Conservation (phyloP, 768 basidiomycete species). For the Tulasnella sp. region DNA sequence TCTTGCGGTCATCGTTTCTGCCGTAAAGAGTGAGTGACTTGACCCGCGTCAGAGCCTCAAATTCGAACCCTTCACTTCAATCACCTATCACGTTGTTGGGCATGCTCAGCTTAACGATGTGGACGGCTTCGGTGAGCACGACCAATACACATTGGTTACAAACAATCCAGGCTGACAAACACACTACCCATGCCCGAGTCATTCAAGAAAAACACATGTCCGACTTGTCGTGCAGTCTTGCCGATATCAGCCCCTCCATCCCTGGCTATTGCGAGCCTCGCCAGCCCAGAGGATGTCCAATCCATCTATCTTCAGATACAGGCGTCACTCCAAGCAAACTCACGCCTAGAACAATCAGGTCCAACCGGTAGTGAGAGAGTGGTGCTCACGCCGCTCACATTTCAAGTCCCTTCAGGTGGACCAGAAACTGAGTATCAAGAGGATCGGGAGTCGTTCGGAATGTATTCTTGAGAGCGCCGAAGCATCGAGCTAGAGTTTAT, state of each 20-base stretch:
- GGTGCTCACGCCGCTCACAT: neutral
- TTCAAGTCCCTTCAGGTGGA: neutral
- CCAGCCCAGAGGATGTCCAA: neutral
- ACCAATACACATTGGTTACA: neutral
- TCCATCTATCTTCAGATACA: neutral
- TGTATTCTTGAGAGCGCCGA: slow-evolving; percentile 11
- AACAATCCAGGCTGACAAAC: too few species aligned
- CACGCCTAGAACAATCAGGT: neutral
- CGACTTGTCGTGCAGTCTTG: slow-evolving; percentile 47
- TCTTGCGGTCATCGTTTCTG: slow-evolving; percentile 56
- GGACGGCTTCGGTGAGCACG: slow-evolving; percentile 12
- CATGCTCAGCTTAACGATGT: slow-evolving; percentile 15
- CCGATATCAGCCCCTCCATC: slow-evolving; percentile 18
- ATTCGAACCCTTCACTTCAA: neutral
- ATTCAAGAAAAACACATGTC: slow-evolving; percentile 40
- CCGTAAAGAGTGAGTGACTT: slow-evolving; percentile 53
- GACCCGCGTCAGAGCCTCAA: slow-evolving; percentile 5
- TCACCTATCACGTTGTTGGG: neutral
- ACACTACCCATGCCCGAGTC: too few species aligned
- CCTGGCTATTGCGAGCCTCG: neutral
- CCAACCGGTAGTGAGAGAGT: neutral
- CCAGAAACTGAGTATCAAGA: slow-evolving; percentile 7
- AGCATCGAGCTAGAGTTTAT: neutral
- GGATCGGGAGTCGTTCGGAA: slow-evolving; percentile 10
- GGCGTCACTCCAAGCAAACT: neutral